A percentile compares a stretch with the other conserved stretches of the same genome.
Evolutionary conservation across 1,284 basidiomycete species (phyloP).

Genomic region (Puccinia triticina): DNA sequence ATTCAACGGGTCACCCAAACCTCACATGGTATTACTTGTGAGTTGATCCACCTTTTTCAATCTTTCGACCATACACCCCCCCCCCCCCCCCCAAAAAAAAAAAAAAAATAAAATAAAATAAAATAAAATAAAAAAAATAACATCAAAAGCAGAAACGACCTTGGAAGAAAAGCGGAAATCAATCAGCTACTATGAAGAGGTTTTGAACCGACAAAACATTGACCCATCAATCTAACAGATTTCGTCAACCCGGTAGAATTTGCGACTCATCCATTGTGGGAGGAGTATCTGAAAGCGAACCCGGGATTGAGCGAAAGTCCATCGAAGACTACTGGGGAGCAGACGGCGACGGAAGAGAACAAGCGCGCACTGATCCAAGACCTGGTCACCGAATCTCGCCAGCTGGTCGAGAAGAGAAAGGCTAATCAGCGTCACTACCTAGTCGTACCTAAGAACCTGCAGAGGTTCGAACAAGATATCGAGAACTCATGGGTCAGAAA

Average conservation of each 20-base stretch:
- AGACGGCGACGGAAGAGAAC: conserved; percentile 6
- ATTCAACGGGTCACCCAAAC: conserved; percentile 55
- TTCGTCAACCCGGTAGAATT: conserved; percentile 83
- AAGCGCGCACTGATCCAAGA: conserved; percentile 17
- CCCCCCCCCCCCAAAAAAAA: background rate
- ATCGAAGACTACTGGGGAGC: background rate
- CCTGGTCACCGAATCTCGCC: conserved; percentile 23
- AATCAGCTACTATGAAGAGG: conserved; percentile 52
- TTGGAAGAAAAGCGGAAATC: background rate
- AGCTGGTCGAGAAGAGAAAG: conserved; percentile 5
- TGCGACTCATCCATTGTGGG: conserved; percentile 69
- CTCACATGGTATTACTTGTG: conserved; percentile 11
- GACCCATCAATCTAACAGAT: conserved; percentile 66
- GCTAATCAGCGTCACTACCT: conserved; percentile 16
- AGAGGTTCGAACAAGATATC: conserved; percentile 33
- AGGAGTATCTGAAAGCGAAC: conserved; percentile 53
- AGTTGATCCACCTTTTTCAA: conserved; percentile 25
- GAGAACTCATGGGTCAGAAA: conserved; percentile 42
- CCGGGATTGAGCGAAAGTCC: conserved; percentile 42
- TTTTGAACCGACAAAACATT: conserved; percentile 66
- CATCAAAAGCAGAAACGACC: conserved; percentile 53
- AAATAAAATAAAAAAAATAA: conserved; percentile 53
- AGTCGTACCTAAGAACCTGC: conserved; percentile 8
- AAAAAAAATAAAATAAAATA: background rate
- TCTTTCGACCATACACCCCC: background rate